phyloP scores from a whole-genome alignment of 371 early-diverging fungal genomes.

The Mortierella sp. region DNA sequence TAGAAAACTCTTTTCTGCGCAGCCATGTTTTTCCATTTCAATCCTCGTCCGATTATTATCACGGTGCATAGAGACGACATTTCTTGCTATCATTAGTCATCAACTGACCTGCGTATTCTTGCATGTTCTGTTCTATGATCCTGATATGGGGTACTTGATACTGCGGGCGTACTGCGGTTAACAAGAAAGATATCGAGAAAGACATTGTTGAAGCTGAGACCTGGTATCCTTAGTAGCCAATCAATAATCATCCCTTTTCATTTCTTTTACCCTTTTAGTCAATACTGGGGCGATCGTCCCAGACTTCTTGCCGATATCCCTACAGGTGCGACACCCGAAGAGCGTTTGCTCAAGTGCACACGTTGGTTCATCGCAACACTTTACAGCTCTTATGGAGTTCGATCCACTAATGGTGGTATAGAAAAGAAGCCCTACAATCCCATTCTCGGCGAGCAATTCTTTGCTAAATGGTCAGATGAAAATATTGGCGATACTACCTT shows the following conservation, averaged over 20 bases:
- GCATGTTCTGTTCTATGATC: too few species aligned
- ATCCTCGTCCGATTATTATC: too few species aligned
- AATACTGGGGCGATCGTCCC: slow-evolving; percentile 84
- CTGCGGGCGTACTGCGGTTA: too few species aligned
- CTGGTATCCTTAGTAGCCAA: too few species aligned
- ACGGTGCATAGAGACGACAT: too few species aligned
- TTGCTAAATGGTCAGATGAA: slow-evolving; percentile 73
- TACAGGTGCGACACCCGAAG: slow-evolving; percentile 68
- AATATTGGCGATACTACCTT: slow-evolving; percentile 70
- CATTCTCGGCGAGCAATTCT: slow-evolving; percentile 85
- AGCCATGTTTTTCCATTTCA: too few species aligned
- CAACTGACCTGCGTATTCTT: too few species aligned
- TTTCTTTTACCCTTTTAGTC: slow-evolving; percentile 61
- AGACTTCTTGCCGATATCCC: slow-evolving; percentile 74
- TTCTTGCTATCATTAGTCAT: too few species aligned
- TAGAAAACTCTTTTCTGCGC: too few species aligned
- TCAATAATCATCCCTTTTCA: background rate
- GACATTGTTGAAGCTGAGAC: too few species aligned
- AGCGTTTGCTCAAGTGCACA: slow-evolving; percentile 78
- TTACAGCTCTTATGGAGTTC: slow-evolving; percentile 73
- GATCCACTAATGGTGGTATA: slow-evolving; percentile 56
- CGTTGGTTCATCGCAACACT: slow-evolving; percentile 86
- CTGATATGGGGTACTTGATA: too few species aligned
- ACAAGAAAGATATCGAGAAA: too few species aligned
- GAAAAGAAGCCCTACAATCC: slow-evolving; percentile 93